Base-by-base conservation (phyloP, 495 filamentous ascomycete genomes). In the Xylaria scruposa region DNA sequence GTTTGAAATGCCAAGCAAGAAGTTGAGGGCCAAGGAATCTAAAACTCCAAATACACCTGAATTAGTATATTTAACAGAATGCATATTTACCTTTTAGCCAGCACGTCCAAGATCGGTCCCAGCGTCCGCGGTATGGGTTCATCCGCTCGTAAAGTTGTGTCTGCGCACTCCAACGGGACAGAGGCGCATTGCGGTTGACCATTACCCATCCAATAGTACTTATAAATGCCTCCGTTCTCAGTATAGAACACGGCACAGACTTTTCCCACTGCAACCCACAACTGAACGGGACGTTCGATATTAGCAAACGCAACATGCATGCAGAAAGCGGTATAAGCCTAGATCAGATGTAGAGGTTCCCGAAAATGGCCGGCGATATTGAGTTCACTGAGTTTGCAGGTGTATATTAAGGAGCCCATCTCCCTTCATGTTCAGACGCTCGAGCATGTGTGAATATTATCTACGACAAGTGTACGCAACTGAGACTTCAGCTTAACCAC, bases 51-150 rank as follows among this genome's bases (percentile, higher is more conserved):
- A 49, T 49, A 19, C 46, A 19, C 19, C 46, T 49, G 1, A 19
- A 19, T 47, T 1, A 47, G 46, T 17, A 49, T 7, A 49, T 49
- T 53, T 24, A 53, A 24, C n/a, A n/a, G 15, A 49, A 8, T 49
- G n/a, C 15, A 49, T 53, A 53, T 51, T 51, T 53, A 53, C 49
- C 49, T 53, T 53, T 53, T 21, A 53, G 49, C 49, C n/a, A 53
- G 21, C 49, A 53, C 1, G n/a, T 24, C 8, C 21, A 53, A 53
- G 49, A 21, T 53, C n/a, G 13, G 7, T 53, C 49, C 26, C 49
- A 24, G 26, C 21, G 13, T 9, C 21, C 24, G 24, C n/a, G 21
- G 21, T 53, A 53, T 24, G 1, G 9, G 21, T 53, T 51, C 49
- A 24, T 53, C 21, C 49, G 49, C 49, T 53, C n/a, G 7, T 53